phyloP scores from a whole-genome alignment of 2,329 filamentous ascomycete species.

The Aspergillus sp. region DNA sequence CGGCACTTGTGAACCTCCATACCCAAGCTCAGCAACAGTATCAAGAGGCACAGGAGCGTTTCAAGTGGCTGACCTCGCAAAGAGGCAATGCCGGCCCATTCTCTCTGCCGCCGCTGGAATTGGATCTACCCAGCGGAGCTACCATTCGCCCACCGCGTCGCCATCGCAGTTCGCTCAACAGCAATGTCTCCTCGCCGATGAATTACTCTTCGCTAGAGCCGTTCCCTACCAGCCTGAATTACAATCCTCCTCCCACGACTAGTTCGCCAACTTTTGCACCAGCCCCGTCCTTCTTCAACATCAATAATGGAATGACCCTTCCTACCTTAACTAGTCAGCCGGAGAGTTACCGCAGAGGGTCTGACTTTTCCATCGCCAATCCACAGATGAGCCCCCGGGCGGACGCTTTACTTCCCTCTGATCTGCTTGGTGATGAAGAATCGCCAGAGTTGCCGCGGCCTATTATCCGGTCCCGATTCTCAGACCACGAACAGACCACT shows the following conservation, averaged over 20 bases:
- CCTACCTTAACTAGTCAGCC: constrained; percentile 42
- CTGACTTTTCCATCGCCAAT: constrained; percentile 56
- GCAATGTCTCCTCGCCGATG: constrained; percentile 48
- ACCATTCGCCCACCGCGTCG: constrained; percentile 46
- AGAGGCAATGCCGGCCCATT: constrained; percentile 41
- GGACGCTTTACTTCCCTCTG: constrained; percentile 60
- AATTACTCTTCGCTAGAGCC: constrained; percentile 42
- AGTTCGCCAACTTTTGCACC: constrained; percentile 54
- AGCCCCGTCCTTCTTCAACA: constrained; percentile 59
- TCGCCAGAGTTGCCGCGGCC: constrained; percentile 36
- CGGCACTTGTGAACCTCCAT: constrained; percentile 42
- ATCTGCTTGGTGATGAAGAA: constrained; percentile 59
- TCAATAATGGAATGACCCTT: constrained; percentile 63
- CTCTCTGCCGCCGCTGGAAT: constrained; percentile 42
- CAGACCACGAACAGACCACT: constrained; percentile 29
- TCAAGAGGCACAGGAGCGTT: constrained; percentile 46
- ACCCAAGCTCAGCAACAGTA: constrained; percentile 45
- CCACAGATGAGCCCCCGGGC: constrained; percentile 65
- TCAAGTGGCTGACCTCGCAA: constrained; percentile 45
- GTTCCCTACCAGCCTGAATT: constrained; percentile 43
- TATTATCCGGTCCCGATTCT: constrained; percentile 28
- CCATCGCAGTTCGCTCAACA: constrained; percentile 47
- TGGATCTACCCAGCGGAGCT: constrained; percentile 40
- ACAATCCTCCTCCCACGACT: constrained; percentile 50
- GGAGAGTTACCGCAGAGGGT: constrained; percentile 47